phyloP scores from a whole-genome alignment of 139 green algal genomes.

The Coelastrella sp. region DNA sequence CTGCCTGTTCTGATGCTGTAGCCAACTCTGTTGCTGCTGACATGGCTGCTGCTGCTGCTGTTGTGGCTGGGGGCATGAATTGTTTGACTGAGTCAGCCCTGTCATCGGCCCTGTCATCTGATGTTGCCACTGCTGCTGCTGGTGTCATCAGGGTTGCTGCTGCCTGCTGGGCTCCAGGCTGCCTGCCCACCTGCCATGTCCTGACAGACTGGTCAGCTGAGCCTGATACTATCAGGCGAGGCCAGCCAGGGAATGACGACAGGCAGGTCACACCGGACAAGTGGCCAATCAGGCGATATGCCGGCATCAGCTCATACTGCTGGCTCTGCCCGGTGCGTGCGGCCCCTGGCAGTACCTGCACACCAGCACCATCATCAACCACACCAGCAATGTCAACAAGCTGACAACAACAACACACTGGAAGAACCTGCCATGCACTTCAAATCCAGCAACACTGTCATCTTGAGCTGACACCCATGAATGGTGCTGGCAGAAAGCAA shows the following conservation, averaged over 20 bases:
- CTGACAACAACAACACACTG: too few relatives aligned
- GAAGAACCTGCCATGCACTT: too few relatives aligned
- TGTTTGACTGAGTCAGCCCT: not conserved
- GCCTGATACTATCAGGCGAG: constrained; percentile 28
- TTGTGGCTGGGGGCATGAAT: not conserved
- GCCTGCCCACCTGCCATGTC: not conserved
- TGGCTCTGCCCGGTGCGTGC: not conserved
- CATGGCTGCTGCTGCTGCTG: not conserved
- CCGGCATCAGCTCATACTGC: not conserved
- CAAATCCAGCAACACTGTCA: too few relatives aligned
- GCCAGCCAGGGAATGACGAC: not conserved
- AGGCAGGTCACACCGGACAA: not conserved
- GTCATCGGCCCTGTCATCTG: not conserved
- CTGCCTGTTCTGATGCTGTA: not conserved
- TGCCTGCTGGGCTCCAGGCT: not conserved
- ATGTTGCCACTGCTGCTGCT: not conserved
- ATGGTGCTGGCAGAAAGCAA: not conserved
- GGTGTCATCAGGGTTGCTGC: not conserved
- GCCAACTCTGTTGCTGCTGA: not conserved
- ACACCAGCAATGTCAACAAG: too few relatives aligned
- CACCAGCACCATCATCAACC: not conserved
- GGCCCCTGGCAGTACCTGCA: not conserved
- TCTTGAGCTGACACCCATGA: not conserved
- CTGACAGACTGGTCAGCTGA: constrained; percentile 31
- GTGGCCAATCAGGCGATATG: not conserved